These are phyloP conservation scores for Venturia carpophila DNA, from an alignment of 2,329 filamentous ascomycete species.

Conservation along the genomic window DNA sequence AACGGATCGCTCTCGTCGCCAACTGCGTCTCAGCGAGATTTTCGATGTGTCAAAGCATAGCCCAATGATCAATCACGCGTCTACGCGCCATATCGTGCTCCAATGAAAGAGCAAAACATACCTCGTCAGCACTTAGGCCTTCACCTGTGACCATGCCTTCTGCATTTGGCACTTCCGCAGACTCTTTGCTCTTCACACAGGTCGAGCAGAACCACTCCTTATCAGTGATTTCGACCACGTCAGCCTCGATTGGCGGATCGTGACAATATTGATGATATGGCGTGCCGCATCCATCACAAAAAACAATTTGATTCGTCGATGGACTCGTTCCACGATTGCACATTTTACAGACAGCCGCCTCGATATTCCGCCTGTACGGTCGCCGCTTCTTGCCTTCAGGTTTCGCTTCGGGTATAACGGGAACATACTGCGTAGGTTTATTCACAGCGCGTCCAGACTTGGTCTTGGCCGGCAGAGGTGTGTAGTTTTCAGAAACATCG, in stretches of 20 bases:
- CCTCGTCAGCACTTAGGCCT: conserved; percentile 13
- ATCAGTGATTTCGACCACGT: conserved; percentile 57
- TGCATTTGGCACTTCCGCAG: conserved; percentile 22
- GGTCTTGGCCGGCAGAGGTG: conserved; percentile 56
- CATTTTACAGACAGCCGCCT: conserved; percentile 59
- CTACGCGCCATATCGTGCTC: not conserved
- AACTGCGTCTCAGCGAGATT: not conserved
- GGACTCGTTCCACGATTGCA: conserved; percentile 68
- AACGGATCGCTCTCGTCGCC: not conserved
- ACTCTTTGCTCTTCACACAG: conserved; percentile 5
- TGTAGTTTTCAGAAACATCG: conserved; percentile 39
- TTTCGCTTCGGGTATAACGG: conserved; percentile 44
- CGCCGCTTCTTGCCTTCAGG: conserved; percentile 50
- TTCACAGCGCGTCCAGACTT: conserved; percentile 68
- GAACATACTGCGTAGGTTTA: conserved; percentile 57
- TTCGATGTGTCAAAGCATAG: not conserved
- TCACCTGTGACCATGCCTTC: conserved; percentile 23
- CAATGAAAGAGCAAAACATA: not conserved
- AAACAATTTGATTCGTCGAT: conserved; percentile 70
- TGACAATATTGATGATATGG: conserved; percentile 80
- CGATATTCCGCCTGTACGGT: conserved; percentile 45
- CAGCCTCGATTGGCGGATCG: conserved; percentile 62
- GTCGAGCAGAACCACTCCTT: conserved; percentile 62
- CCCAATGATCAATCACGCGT: not conserved
- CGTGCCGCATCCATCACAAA: conserved; percentile 73